Evolutionary conservation across 2,329 filamentous ascomycete genomes (phyloP), one percentile per base, ranked within the genome.

Genomic region (Fusarium sp.): DNA sequence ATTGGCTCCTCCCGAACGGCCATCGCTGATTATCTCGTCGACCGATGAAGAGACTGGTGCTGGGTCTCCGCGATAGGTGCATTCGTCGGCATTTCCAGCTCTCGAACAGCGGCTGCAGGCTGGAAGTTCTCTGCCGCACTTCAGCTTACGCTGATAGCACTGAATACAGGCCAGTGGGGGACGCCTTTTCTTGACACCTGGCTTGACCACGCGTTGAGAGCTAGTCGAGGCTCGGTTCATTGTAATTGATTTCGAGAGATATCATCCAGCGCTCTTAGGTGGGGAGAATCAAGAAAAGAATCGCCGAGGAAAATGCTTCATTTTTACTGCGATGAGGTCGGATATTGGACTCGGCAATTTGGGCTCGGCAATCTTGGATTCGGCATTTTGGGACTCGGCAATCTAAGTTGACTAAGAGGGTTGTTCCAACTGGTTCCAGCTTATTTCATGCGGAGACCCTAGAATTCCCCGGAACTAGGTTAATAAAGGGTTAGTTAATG

Each of bases 401-500:
- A 37, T 49, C 37, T 49, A 3, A 1, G 11, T 2, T 9, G 18
- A 6, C 18, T 11, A n/a, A 10, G 16, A 35, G 6, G 12, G 6
- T 13, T 24, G 3, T 6, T 24, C 9, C 24, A 24, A 8, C 8
- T 16, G 9, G 4, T 20, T 9, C 8, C 16, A 16, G 6, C 8
- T n/a, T 16, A 1, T 26, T 1, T 11, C 4, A 26, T 12, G 0
- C 6, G 4, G 3, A 8, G 18, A 35, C 3, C 4, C 24, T 12
- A 8, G 18, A 4, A 0, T 8, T 5, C 16, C 8, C 8, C 23
- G 46, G 37, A n/a, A 16, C 46, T 16, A 21, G 46, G 46, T 20
- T 24, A 48, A 12, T 10, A 20, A 4, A 11, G 21, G 8, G 21
- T 12, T 24, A 3, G 20, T 12, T 21, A 21, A 18, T 28, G n/a